Percentiles rank a stretch among this genome's conserved stretches.
Conservation (phyloP, 2,329 filamentous ascomycete genomes). For the Hypomyces perniciosus region DNA sequence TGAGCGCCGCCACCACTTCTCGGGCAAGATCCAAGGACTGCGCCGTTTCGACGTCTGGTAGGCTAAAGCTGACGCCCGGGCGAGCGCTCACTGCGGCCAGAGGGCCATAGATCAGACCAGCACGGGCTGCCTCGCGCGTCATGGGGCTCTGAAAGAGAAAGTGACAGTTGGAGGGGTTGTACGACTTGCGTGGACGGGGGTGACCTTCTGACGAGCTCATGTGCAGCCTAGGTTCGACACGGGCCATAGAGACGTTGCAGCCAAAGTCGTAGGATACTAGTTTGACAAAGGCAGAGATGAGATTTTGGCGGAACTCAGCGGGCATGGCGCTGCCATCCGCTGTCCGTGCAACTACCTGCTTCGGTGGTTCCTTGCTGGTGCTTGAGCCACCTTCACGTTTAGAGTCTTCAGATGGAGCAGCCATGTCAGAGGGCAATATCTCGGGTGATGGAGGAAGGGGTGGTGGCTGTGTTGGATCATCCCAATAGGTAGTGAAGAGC, state of each 20-base stretch:
- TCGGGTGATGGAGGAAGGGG: conserved; percentile 30
- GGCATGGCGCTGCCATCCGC: conserved; percentile 51
- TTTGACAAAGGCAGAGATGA: conserved; percentile 57
- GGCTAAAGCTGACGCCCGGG: conserved; percentile 45
- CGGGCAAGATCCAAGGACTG: conserved; percentile 56
- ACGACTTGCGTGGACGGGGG: conserved; percentile 38
- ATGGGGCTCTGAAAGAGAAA: conserved; percentile 56
- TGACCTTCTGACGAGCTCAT: conserved; percentile 35
- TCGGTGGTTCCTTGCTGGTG: neutral
- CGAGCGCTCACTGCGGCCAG: conserved; percentile 55
- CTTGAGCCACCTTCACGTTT: neutral
- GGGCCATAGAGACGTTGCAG: conserved; percentile 52
- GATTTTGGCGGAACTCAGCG: conserved; percentile 48
- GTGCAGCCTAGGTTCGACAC: conserved; percentile 54
- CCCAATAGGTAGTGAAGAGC: conserved; percentile 53
- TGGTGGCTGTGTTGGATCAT: conserved; percentile 46
- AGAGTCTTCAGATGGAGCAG: conserved; percentile 3
- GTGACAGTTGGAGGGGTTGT: conserved; percentile 52
- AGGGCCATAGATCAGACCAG: conserved; percentile 56
- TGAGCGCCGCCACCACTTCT: conserved; percentile 53
- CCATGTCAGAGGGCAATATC: conserved; percentile 18
- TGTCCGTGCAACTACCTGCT: conserved; percentile 33
- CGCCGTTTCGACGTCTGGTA: conserved; percentile 43
- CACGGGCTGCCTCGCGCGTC: conserved; percentile 54
- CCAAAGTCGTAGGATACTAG: conserved; percentile 61